Evolutionary conservation across 129 eudicot genomes (phyloP).

Genomic region (Lactuca sativa): DNA sequence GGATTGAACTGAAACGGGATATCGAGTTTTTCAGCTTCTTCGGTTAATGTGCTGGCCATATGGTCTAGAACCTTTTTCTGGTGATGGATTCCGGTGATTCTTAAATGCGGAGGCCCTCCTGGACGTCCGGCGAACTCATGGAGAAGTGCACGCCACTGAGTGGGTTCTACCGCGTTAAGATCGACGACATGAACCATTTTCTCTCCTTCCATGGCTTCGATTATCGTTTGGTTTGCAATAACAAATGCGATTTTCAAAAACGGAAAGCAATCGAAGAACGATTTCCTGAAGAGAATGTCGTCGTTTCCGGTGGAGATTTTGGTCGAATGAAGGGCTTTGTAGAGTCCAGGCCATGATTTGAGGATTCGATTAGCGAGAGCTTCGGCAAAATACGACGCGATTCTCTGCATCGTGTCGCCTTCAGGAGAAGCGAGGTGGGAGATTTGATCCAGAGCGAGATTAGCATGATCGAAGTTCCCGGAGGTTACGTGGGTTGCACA

Average conservation of each 20-base stretch:
- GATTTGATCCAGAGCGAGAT: slow-evolving; percentile 88
- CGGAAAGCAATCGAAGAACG: slow-evolving; percentile 82
- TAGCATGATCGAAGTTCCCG: slow-evolving; percentile 88
- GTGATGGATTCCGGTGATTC: slow-evolving; percentile 87
- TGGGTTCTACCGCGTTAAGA: slow-evolving; percentile 77
- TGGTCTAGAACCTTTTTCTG: slow-evolving; percentile 81
- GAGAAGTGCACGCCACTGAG: slow-evolving; percentile 87
- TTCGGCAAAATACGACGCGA: slow-evolving; percentile 88
- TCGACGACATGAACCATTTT: slow-evolving; percentile 89
- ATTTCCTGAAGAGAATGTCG: slow-evolving; percentile 53
- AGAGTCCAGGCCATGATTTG: slow-evolving; percentile 83
- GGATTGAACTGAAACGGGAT: slow-evolving; percentile 90
- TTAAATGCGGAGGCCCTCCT: slow-evolving; percentile 94
- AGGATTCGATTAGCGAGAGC: slow-evolving; percentile 86
- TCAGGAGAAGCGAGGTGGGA: slow-evolving; percentile 85
- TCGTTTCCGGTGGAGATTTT: slow-evolving; percentile 49
- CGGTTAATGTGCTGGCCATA: slow-evolving; percentile 72
- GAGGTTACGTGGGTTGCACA: slow-evolving; percentile 86
- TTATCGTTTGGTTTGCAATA: slow-evolving; percentile 75
- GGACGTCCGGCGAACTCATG: slow-evolving; percentile 92
- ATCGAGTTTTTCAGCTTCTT: slow-evolving; percentile 91
- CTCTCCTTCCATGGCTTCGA: slow-evolving; percentile 98
- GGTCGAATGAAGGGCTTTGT: slow-evolving; percentile 72
- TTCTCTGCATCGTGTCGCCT: slow-evolving; percentile 97
- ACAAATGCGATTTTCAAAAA: slow-evolving; percentile 81